Evolutionary conservation across 331 rosid species (phyloP).

Genomic region (Erythrophleum ivorense): DNA sequence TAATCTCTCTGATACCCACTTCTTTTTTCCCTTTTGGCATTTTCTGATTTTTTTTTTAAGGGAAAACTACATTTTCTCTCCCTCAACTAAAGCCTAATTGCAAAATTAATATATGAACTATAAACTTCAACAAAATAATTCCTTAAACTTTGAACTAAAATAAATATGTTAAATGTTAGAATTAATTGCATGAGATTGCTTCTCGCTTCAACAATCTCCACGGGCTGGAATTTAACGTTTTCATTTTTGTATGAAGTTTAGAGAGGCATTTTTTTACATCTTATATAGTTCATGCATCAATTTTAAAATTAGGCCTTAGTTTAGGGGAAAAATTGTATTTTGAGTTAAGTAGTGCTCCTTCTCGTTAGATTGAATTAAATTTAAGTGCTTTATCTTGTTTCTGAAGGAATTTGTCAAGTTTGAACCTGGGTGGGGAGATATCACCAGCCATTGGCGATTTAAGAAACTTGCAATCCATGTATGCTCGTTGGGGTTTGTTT

Average conservation of each 20-base stretch:
- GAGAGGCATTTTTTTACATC: not conserved
- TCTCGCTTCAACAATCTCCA: not conserved
- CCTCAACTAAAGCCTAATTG: not conserved
- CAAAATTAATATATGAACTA: not conserved
- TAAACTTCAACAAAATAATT: not conserved
- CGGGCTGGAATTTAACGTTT: not conserved
- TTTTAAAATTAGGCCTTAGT: not conserved
- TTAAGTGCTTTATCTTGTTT: not conserved
- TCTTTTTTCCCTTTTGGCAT: too few species aligned
- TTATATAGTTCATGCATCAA: not conserved
- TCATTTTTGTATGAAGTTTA: not conserved
- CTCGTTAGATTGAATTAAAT: not conserved
- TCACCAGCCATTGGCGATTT: slow-evolving; percentile 86
- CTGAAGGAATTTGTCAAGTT: slow-evolving; percentile 75
- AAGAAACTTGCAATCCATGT: slow-evolving; percentile 68
- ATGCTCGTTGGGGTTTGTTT: slow-evolving; percentile 11
- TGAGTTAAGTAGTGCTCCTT: not conserved
- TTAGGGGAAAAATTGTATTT: not conserved
- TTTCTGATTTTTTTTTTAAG: too few species aligned
- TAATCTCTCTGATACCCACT: not conserved
- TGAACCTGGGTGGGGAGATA: slow-evolving; percentile 87
- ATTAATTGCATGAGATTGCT: not conserved
- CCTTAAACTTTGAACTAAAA: not conserved
- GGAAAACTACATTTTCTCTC: too few species aligned
- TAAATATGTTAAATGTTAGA: not conserved